These are phyloP conservation scores for Poronia punctata DNA, from an alignment of 495 filamentous ascomycete genomes.

Conservation along the genomic window DNA sequence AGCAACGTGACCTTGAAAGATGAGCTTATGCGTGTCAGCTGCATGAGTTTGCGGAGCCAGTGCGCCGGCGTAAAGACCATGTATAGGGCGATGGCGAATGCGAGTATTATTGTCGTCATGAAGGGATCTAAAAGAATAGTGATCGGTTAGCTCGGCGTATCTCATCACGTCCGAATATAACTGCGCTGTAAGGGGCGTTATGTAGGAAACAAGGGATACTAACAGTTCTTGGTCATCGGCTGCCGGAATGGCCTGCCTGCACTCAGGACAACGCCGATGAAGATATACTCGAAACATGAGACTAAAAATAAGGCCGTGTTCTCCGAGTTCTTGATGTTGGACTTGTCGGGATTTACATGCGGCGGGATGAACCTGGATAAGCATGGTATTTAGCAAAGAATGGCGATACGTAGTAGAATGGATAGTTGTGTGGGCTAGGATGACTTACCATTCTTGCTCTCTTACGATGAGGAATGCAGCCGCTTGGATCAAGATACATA, in stretches of 20 bases:
- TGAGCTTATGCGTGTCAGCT: slow-evolving; percentile 67
- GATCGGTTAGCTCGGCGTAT: slow-evolving; percentile 1
- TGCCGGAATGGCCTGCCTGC: slow-evolving; percentile 86
- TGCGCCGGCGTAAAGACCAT: slow-evolving; percentile 68
- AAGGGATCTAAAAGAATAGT: slow-evolving; percentile 57
- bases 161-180: no score
- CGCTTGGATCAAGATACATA: slow-evolving; percentile 74
- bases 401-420: slow-evolving; percentile 7
- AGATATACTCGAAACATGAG: slow-evolving; percentile 90
- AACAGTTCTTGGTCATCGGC: slow-evolving; percentile 71
- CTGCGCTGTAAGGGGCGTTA: neutral
- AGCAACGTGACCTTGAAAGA: slow-evolving; percentile 68
- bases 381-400: neutral
- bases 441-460: slow-evolving; percentile 64
- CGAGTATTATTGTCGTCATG: slow-evolving; percentile 63
- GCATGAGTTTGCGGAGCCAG: slow-evolving; percentile 70
- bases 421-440: neutral
- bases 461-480: slow-evolving; percentile 65
- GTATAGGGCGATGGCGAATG: slow-evolving; percentile 59
- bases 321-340: slow-evolving; percentile 82
- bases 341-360: slow-evolving; percentile 60
- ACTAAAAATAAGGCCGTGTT: slow-evolving; percentile 85
- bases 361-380: slow-evolving; percentile 69
- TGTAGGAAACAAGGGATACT: slow-evolving; percentile 26
- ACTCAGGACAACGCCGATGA: slow-evolving; percentile 79